Percentiles rank a stretch among this genome's conserved stretches.
These are phyloP conservation scores for Sporothrix mexicana DNA, from an alignment of 2,329 filamentous ascomycete species.

Conservation along the genomic window DNA sequence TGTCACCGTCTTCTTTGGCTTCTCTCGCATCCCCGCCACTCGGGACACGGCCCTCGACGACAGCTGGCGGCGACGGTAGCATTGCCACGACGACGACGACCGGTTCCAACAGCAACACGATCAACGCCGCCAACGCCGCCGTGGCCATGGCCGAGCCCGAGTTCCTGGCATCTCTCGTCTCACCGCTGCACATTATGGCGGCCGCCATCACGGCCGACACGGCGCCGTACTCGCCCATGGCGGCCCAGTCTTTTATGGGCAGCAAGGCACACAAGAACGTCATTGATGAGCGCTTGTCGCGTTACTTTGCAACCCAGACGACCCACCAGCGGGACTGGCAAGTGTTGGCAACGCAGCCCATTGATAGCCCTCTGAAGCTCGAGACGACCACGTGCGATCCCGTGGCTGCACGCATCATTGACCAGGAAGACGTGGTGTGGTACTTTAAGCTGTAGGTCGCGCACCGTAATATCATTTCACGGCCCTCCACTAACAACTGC, in stretches of 20 bases:
- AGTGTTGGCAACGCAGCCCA: conserved; percentile 38
- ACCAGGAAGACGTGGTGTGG: conserved; percentile 38
- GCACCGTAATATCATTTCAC: neutral
- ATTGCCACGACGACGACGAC: neutral
- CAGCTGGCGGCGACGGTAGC: conserved; percentile 14
- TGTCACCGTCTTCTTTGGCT: conserved; percentile 1
- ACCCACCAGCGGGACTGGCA: conserved; percentile 40
- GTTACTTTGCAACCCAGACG: conserved; percentile 38
- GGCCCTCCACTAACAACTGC: neutral
- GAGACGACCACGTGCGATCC: conserved; percentile 40
- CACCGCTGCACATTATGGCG: conserved; percentile 40
- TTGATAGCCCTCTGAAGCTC: conserved; percentile 39
- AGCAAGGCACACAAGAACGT: conserved; percentile 29
- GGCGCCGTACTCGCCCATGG: conserved; percentile 33
- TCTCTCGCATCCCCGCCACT: neutral
- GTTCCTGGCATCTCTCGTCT: conserved; percentile 36
- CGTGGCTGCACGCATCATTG: conserved; percentile 38
- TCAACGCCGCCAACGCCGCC: conserved; percentile 13
- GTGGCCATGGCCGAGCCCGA: conserved; percentile 34
- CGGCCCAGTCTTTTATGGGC: conserved; percentile 28
- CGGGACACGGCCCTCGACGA: conserved; percentile 5
- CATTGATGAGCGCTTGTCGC: conserved; percentile 36
- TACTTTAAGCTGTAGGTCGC: conserved; percentile 36
- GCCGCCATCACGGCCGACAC: conserved; percentile 38
- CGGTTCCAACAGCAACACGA: conserved; percentile 12